Evolutionary conservation across 2,329 filamentous ascomycete species (phyloP), one percentile per base, ranked within the genome.

Genomic region (Septoria petroselini): DNA sequence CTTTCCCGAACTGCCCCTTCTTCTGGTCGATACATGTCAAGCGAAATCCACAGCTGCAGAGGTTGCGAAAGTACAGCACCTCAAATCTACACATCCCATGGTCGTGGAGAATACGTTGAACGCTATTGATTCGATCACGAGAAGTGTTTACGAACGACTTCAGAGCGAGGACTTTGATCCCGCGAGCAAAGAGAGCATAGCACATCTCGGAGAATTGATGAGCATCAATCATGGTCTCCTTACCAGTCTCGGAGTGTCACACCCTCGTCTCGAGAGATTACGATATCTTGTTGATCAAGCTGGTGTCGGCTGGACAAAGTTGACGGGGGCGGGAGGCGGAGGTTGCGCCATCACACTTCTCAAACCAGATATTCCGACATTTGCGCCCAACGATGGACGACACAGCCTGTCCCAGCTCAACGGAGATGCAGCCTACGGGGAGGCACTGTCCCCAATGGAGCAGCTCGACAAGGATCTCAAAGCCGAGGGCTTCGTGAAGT

Each of bases 281-380:
- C 83, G 93, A 55, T 91, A 95, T 71, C 75, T 98, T 19, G 86
- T 95, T 41, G 91, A 98, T 59, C 83, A 93, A 61, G 81, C 89
- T 49, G 86, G 85, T 33, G 86, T 96, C 48, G 93, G 93, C 23
- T 98, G 91, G 91, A 96, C 93, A 9, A 98, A 98, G 69, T 79
- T 98, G 50, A 98, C 93, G 0, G 93, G 93, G 27, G 93, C 93
- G 1, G 93, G 93, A 17, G 94, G 93, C 9, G 94, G 93, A 49
- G 93, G 93, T 2, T 97, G 94, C 70, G 91, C 91, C 2, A 97
- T 98, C 60, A 94, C 91, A 0, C 75, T 98, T 3, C 76, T 98
- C 41, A 86, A 85, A 57, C 86, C 88, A 0, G 81, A 80, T 17
- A 15, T 37, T 14, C 41, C 46, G 12, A 37, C 21, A 23, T 7